Evolutionary conservation across 805 yeast species (phyloP), one percentile per base, ranked within the genome.

Genomic region (Wickerhamomyces chaumierensis): DNA sequence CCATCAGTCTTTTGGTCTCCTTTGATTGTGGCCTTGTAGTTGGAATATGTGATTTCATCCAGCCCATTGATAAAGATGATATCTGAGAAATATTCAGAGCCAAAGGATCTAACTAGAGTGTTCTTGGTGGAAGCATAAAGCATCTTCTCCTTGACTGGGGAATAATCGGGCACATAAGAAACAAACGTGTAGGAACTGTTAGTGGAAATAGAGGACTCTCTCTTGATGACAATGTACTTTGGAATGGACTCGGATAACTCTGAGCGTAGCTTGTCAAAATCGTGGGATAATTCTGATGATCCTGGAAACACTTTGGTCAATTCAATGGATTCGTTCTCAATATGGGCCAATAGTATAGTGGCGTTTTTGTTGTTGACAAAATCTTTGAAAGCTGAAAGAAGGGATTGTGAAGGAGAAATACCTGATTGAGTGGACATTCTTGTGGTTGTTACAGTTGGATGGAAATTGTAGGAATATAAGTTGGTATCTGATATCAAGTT

Each of bases 111-210:
- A 40, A 83, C 61, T 29, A 92, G 59, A 2, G 92, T 75, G 56
- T 75, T 81, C 44, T 85, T 85, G 11, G 94, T 78, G 2, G 96
- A 84, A 4, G 97, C 97, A 57, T 88, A 92, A 36, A 92, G 66
- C 96, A 92, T 92, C 57, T 90, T 92, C 40, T 72, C 69, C 41
- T 87, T 72, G 31, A 90, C 88, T 3, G 79, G 76, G 8, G 96
- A 83, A 37, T 59, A 58, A 56, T 90, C 96, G 1, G 98, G 96
- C 38, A 90, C 88, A 61, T 70, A 88, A 17, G 92, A 76, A 35
- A 87, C 71, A 49, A 90, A 87, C 3, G 74, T 68, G 43, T 62
- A 37, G 11, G 33, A 32, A 1, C 47, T 51, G 7, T 43, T 46
- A 31, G 36, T 43, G 14, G 42, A 39, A 8, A 5, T 9, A 13